Conservation (phyloP, 2,329 filamentous ascomycete genomes). For the Hypoxylon sp. region DNA sequence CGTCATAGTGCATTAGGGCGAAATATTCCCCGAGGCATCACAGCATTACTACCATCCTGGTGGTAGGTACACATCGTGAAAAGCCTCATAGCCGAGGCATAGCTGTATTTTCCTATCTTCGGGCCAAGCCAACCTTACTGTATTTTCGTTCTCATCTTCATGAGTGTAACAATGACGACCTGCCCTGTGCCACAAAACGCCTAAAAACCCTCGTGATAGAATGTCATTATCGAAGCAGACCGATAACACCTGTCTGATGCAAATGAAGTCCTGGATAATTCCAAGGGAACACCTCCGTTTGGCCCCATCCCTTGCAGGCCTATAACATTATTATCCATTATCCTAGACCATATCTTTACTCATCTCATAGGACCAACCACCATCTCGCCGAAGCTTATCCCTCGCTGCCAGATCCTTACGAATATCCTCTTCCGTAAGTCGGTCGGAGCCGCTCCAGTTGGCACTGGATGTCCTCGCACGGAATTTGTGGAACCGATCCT, state of each 20-base stretch:
- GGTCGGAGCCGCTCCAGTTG: constrained; percentile 87
- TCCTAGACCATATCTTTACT: constrained; percentile 43
- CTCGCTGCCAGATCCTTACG: constrained; percentile 73
- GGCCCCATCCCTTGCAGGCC: too few species aligned
- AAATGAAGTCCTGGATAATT: constrained; percentile 1
- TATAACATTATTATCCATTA: too few species aligned
- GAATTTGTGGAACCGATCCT: constrained; percentile 86
- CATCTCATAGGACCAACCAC: constrained; percentile 72
- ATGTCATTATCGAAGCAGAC: constrained; percentile 20
- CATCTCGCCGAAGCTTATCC: constrained; percentile 73
- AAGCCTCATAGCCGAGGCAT: constrained; percentile 18
- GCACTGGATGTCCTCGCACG: constrained; percentile 91
- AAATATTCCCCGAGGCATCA: neutral
- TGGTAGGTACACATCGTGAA: constrained; percentile 5
- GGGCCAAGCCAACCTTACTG: constrained; percentile 16
- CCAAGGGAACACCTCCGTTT: neutral
- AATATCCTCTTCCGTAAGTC: constrained; percentile 78
- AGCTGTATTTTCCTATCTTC: constrained; percentile 20
- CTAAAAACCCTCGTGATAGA: constrained; percentile 19
- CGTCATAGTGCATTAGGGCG: constrained; percentile 25
- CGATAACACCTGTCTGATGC: constrained; percentile 40
- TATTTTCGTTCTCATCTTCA: constrained; percentile 18
- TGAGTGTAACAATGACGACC: constrained; percentile 15
- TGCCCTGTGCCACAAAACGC: constrained; percentile 24
- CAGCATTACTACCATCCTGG: neutral